Conservation (phyloP, 75 land plant genomes). For the Pinus taeda region DNA sequence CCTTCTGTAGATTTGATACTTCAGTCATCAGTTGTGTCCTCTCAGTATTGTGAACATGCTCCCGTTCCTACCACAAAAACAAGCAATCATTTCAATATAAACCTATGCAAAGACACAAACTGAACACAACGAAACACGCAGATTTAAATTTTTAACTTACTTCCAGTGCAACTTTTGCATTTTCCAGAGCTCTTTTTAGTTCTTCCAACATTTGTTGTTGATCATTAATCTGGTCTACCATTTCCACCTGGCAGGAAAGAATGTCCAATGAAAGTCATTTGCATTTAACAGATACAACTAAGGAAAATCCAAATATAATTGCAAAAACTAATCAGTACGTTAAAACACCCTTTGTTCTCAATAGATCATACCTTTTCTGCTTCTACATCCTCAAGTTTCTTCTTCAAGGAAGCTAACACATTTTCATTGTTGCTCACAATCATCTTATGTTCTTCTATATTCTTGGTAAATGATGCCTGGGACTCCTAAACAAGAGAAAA, state of each 20-base stretch:
- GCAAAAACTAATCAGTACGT: too few species aligned
- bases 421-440: slow-evolving; percentile 22
- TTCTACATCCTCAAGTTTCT: slow-evolving; percentile 36
- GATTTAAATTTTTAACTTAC: slow-evolving; percentile 12
- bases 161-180: slow-evolving; percentile 8
- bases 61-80: slow-evolving; percentile 25
- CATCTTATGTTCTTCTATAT: slow-evolving; percentile 17
- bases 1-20: slow-evolving; percentile 52
- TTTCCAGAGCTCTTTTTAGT: slow-evolving; percentile 16
- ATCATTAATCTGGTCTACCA: slow-evolving; percentile 5
- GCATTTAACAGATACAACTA: too few species aligned
- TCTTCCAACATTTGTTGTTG: slow-evolving; percentile 11
- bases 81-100: neutral
- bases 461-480: slow-evolving; percentile 12
- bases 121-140: neutral
- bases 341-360: neutral
- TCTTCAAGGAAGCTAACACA: slow-evolving; percentile 10
- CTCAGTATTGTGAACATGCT: slow-evolving; percentile 33
- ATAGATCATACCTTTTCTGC: slow-evolving; percentile 35
- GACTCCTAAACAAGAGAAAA: slow-evolving; percentile 28
- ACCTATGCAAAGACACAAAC: too few species aligned
- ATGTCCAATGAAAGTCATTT: neutral
- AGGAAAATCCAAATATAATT: too few species aligned
- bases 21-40: slow-evolving; percentile 36
- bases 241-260: neutral